A percentile compares a stretch with the other conserved stretches of the same genome.
These are phyloP conservation scores for Sugiyamaella japonica DNA, from an alignment of 1,139 yeast genomes.

Conservation along the genomic window DNA sequence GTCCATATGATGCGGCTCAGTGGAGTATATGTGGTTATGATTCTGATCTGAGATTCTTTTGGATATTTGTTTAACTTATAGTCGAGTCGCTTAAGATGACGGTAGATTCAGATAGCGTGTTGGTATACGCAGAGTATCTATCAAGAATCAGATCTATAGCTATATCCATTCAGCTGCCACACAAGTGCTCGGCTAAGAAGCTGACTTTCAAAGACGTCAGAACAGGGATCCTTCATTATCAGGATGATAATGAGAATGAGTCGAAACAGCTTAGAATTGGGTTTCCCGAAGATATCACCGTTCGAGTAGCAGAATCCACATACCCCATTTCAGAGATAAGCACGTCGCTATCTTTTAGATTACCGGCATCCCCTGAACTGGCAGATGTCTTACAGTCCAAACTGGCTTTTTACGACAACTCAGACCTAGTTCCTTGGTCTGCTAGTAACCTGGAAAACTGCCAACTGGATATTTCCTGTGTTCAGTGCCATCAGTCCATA, in stretches of 20 bases:
- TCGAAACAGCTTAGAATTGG: constrained; percentile 14
- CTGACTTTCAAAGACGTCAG: constrained; percentile 25
- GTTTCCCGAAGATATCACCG: constrained; percentile 31
- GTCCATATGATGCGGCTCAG: neutral
- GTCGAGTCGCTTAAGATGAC: neutral
- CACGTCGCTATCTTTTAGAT: constrained; percentile 26
- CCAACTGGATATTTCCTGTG: constrained; percentile 15
- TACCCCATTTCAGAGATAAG: constrained; percentile 19
- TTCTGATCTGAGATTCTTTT: neutral
- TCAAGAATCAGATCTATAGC: constrained; percentile 35
- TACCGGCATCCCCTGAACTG: constrained; percentile 32
- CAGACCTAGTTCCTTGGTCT: constrained; percentile 29
- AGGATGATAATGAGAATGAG: neutral
- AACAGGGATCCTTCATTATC: constrained; percentile 24
- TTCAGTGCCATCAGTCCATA: constrained; percentile 17
- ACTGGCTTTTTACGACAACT: constrained; percentile 21
- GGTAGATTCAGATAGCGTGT: neutral
- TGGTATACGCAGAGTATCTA: constrained; percentile 39
- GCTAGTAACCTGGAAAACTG: constrained; percentile 21
- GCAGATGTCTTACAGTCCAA: constrained; percentile 8
- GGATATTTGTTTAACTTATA: neutral
- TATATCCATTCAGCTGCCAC: constrained; percentile 30
- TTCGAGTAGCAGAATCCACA: constrained; percentile 22
- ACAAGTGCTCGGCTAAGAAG: constrained; percentile 19
- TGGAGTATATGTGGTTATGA: neutral